These are phyloP conservation scores for Fonticula alba DNA, from an alignment of 78 protist genomes.

Conservation along the genomic window DNA sequence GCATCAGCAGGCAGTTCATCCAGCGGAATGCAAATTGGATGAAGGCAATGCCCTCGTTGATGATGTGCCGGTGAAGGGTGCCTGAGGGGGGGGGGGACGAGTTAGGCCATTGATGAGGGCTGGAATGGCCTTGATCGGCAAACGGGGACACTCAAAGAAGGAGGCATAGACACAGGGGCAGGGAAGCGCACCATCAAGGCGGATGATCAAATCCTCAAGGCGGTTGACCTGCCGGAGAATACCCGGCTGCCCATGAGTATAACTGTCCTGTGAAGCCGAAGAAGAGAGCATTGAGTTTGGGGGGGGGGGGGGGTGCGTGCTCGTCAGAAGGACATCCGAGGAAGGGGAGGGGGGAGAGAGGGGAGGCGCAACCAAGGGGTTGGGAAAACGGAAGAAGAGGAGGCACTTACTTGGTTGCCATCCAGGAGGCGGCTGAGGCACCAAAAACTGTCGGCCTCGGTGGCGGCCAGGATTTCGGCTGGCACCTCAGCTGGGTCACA, in stretches of 20 bases:
- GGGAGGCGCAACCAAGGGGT: no score
- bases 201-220: slow-evolving; percentile 23
- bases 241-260: slow-evolving; percentile 82
- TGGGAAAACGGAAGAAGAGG: no score
- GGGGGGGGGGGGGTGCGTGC: no score
- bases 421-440: slow-evolving; percentile 59
- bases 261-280: slow-evolving; percentile 47
- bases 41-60: slow-evolving; percentile 34
- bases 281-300: no score
- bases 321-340: no score
- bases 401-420: slow-evolving; percentile 26
- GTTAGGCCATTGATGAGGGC: not conserved
- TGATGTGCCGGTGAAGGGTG: slow-evolving; percentile 40
- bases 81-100: not conserved
- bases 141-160: not conserved
- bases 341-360: not conserved
- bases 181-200: slow-evolving; percentile 5
- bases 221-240: slow-evolving; percentile 52
- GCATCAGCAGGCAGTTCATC: slow-evolving; percentile 87
- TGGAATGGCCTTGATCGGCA: not conserved
- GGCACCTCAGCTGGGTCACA: not conserved
- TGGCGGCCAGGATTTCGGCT: slow-evolving; percentile 4
- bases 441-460: slow-evolving; percentile 89
- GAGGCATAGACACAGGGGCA: no score
- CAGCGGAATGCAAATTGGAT: slow-evolving; percentile 85